Conservation (phyloP, 495 filamentous ascomycete species). For the Neurospora tetrasperma region DNA sequence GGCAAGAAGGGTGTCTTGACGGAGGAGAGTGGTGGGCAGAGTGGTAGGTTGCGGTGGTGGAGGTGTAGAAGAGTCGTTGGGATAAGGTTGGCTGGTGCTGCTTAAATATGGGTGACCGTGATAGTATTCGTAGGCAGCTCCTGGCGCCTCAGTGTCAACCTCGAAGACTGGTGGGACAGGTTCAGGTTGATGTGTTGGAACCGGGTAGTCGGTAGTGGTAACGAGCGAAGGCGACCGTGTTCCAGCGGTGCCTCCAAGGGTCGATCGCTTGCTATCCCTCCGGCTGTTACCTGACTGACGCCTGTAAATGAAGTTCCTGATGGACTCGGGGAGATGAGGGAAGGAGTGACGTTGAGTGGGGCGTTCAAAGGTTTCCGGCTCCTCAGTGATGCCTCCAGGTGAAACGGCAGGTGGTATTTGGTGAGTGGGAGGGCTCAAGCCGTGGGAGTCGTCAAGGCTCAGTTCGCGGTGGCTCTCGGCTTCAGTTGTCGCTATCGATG, state of each 20-base stretch:
- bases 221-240: slow-evolving; percentile 17
- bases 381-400: slow-evolving; percentile 19
- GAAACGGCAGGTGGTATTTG: slow-evolving; percentile 17
- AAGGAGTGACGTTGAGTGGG: slow-evolving; percentile 10
- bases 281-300: slow-evolving; percentile 13
- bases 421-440: slow-evolving; percentile 12
- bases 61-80: not conserved
- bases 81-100: not conserved
- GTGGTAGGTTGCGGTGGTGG: slow-evolving; percentile 2
- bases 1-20: not conserved
- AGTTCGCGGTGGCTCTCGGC: slow-evolving; percentile 18
- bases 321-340: slow-evolving; percentile 14
- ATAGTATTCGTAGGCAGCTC: slow-evolving; percentile 23
- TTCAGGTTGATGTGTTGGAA: slow-evolving; percentile 4
- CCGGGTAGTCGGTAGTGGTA: slow-evolving; percentile 8
- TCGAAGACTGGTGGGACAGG: slow-evolving; percentile 9
- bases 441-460: slow-evolving; percentile 20
- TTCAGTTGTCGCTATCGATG: slow-evolving; percentile 13
- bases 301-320: slow-evolving; percentile 15
- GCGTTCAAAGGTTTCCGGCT: slow-evolving; percentile 19
- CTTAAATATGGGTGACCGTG: slow-evolving; percentile 16
- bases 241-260: slow-evolving; percentile 10
- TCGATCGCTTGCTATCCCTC: slow-evolving; percentile 21
- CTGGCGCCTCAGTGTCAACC: slow-evolving; percentile 18
- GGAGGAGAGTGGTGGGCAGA: slow-evolving; percentile 4